A percentile compares a stretch with the other conserved stretches of the same genome.
phyloP scores from a whole-genome alignment of 352 stramenopile species.

The Globisporangium lucens region DNA sequence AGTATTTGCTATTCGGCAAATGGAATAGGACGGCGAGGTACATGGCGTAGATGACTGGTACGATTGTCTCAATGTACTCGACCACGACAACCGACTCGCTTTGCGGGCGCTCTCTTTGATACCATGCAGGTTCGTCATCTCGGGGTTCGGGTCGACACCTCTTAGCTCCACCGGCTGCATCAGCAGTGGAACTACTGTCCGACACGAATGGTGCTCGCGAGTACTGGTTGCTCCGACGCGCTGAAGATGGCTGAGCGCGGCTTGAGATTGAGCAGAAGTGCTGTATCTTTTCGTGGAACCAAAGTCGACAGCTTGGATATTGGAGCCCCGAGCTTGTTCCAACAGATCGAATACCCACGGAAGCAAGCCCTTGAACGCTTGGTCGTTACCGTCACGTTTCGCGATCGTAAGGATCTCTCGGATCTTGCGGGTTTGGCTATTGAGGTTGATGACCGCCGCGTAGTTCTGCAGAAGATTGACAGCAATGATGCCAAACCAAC shows the following conservation, averaged over 20 bases:
- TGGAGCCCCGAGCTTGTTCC: neutral
- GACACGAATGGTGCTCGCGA: neutral
- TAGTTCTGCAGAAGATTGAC: too few relatives aligned
- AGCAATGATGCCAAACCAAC: too few relatives aligned
- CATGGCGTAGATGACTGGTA: neutral
- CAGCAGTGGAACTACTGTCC: neutral
- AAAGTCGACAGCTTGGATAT: neutral
- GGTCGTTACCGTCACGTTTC: too few relatives aligned
- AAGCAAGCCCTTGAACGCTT: neutral
- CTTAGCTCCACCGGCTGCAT: neutral
- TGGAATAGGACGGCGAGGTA: neutral
- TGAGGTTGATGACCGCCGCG: too few relatives aligned
- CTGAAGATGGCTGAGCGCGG: neutral
- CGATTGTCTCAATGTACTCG: neutral
- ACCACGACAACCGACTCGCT: neutral
- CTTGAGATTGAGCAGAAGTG: neutral
- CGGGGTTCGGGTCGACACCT: neutral
- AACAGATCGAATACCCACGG: neutral
- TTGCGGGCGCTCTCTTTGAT: neutral
- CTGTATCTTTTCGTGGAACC: neutral
- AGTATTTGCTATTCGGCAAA: neutral
- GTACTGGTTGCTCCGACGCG: neutral
- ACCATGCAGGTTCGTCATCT: too few relatives aligned
- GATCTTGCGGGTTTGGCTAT: too few relatives aligned
- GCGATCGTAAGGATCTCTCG: too few relatives aligned